A percentile compares a stretch with the other conserved stretches of the same genome.
Evolutionary conservation across 768 basidiomycete species (phyloP).

Genomic region (Favolaschia claudopus): DNA sequence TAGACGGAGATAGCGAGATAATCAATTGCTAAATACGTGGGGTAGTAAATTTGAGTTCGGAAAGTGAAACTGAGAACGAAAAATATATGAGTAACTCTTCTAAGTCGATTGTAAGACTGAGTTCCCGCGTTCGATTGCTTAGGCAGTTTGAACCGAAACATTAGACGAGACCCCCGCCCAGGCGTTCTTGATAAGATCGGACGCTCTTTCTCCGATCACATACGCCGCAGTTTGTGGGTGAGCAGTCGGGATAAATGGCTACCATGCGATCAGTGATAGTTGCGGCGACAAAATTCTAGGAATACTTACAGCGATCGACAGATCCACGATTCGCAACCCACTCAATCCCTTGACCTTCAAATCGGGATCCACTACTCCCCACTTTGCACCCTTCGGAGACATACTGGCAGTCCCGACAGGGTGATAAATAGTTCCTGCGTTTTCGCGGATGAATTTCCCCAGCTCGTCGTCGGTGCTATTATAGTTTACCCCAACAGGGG

Average conservation of each 20-base stretch:
- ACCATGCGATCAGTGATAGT: not conserved
- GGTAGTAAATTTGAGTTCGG: no score
- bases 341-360: slow-evolving; percentile 43
- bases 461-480: slow-evolving; percentile 37
- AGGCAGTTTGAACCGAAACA: no score
- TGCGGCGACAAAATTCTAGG: not conserved
- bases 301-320: slow-evolving; percentile 37
- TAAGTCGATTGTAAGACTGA: no score
- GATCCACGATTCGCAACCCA: slow-evolving; percentile 47
- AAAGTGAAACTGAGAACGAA: no score
- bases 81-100: no score
- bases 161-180: no score
- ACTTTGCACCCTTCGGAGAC: slow-evolving; percentile 34
- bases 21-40: no score
- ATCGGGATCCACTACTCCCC: slow-evolving; percentile 41
- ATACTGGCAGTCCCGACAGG: slow-evolving; percentile 41
- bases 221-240: slow-evolving; percentile 32
- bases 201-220: slow-evolving; percentile 33
- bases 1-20: no score
- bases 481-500: slow-evolving; percentile 8
- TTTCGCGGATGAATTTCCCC: slow-evolving; percentile 33
- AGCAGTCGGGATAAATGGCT: slow-evolving; percentile 32
- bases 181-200: slow-evolving; percentile 33
- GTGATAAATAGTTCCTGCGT: slow-evolving; percentile 37
- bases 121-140: no score